These are phyloP conservation scores for Aspergillus pseudoglaucus DNA, from an alignment of 2,329 filamentous ascomycete genomes.

Conservation along the genomic window DNA sequence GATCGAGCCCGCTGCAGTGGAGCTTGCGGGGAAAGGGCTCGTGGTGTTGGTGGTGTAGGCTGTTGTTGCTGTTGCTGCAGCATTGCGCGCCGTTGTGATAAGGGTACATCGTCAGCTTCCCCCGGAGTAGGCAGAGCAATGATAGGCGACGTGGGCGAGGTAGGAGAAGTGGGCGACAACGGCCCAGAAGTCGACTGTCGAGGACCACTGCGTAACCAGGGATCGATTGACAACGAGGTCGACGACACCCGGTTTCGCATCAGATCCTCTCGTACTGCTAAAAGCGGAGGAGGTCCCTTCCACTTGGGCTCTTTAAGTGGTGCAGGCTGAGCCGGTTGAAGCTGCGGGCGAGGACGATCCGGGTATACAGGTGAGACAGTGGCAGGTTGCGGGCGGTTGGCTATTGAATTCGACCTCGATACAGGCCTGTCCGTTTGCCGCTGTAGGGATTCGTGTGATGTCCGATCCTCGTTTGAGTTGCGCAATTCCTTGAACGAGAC, in stretches of 20 bases:
- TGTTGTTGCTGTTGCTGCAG: slow-evolving; percentile 49
- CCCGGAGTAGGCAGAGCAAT: slow-evolving; percentile 14
- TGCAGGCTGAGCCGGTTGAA: slow-evolving; percentile 2
- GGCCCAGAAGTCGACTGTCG: slow-evolving; percentile 19
- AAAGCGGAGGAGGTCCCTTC: slow-evolving; percentile 40
- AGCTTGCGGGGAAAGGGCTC: slow-evolving; percentile 41
- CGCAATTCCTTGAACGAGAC: slow-evolving; percentile 4
- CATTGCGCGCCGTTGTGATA: slow-evolving; percentile 60
- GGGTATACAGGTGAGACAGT: background rate
- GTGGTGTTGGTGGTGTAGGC: background rate
- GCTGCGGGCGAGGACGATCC: slow-evolving; percentile 1
- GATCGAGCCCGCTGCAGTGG: slow-evolving; percentile 10
- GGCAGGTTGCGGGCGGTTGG: background rate
- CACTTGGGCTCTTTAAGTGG: slow-evolving; percentile 9
- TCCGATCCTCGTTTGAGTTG: slow-evolving; percentile 10
- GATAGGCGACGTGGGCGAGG: slow-evolving; percentile 12
- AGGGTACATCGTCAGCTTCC: slow-evolving; percentile 61
- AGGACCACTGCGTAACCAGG: slow-evolving; percentile 23
- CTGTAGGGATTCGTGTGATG: slow-evolving; percentile 9
- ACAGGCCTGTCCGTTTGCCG: background rate
- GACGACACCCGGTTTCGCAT: slow-evolving; percentile 37
- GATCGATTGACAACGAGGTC: slow-evolving; percentile 27
- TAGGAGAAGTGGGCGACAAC: background rate
- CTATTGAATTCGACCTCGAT: background rate
- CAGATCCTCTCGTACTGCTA: slow-evolving; percentile 50